A percentile compares a stretch with the other conserved stretches of the same genome.
Evolutionary conservation across 371 early-diverging fungal genomes (phyloP).

Genomic region (Mortierella sp.): DNA sequence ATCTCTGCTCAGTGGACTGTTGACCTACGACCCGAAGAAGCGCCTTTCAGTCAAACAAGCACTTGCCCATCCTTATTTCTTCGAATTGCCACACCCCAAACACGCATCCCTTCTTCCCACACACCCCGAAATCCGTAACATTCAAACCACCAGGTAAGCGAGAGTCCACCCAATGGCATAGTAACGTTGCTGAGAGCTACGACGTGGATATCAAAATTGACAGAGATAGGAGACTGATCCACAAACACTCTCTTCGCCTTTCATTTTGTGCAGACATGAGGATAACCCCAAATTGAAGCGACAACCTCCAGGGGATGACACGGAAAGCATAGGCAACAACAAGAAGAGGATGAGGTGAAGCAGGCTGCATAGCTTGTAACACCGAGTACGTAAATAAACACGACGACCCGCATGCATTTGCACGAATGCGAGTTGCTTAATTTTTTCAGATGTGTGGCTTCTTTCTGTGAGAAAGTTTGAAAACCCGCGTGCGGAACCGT

Average conservation of each 20-base stretch:
- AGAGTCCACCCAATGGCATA: background rate
- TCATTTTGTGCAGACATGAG: conserved; percentile 25
- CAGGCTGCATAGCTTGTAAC: background rate
- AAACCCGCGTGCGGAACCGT: background rate
- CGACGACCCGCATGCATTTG: too few species aligned
- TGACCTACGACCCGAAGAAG: conserved; percentile 85
- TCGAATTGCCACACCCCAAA: conserved; percentile 75
- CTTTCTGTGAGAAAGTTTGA: background rate
- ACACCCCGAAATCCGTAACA: conserved; percentile 76
- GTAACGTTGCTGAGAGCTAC: background rate
- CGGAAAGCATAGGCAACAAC: conserved; percentile 34
- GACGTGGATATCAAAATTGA: background rate
- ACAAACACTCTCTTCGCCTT: background rate
- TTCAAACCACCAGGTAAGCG: conserved; percentile 35
- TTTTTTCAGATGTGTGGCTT: background rate
- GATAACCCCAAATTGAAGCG: conserved; percentile 48
- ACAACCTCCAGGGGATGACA: conserved; percentile 36
- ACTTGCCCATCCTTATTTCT: conserved; percentile 83
- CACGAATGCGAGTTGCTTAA: too few species aligned
- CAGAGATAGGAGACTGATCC: background rate
- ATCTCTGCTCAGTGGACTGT: conserved; percentile 80
- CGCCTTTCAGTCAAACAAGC: conserved; percentile 83
- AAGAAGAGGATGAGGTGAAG: conserved; percentile 39
- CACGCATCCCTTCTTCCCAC: conserved; percentile 74
- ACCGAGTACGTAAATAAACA: background rate